Conservation (phyloP, 129 eudicot species). For the Artemisia annua region DNA sequence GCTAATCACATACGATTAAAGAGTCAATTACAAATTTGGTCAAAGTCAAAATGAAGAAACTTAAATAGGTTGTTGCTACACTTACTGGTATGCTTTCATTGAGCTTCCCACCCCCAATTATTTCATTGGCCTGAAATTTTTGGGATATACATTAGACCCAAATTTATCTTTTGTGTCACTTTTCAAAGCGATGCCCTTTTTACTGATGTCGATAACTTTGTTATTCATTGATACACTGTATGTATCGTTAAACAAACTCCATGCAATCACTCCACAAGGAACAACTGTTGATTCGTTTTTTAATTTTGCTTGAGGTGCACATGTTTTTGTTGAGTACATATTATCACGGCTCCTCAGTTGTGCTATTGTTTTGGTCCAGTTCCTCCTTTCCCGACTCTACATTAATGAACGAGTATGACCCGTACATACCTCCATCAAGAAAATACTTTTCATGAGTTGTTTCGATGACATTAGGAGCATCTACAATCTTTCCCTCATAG, state of each 20-base stretch:
- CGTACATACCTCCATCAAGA: constrained; percentile 42
- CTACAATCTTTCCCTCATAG: constrained; percentile 45
- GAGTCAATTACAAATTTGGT: neutral
- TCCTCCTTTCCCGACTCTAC: constrained; percentile 48
- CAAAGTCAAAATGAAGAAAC: neutral
- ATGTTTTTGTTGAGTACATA: too few species aligned
- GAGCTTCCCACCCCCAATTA: constrained; percentile 73
- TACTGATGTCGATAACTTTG: too few species aligned
- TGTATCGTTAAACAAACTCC: too few species aligned
- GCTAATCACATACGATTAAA: constrained; percentile 38
- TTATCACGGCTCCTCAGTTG: too few species aligned
- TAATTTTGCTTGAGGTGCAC: too few species aligned
- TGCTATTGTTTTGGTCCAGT: constrained; percentile 34
- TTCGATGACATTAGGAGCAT: constrained; percentile 50
- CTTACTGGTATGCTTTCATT: constrained; percentile 65
- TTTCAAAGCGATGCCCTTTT: too few species aligned
- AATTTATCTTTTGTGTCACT: too few species aligned
- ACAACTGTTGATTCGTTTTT: too few species aligned
- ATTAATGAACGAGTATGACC: constrained; percentile 60
- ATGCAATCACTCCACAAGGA: too few species aligned
- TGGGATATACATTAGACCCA: constrained; percentile 71
- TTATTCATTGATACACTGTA: too few species aligned
- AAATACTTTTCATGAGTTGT: constrained; percentile 24
- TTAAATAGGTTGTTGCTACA: neutral
- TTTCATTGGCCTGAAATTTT: constrained; percentile 52